Conservation (phyloP, 2,329 filamentous ascomycete genomes). For the Monilinia laxa region DNA sequence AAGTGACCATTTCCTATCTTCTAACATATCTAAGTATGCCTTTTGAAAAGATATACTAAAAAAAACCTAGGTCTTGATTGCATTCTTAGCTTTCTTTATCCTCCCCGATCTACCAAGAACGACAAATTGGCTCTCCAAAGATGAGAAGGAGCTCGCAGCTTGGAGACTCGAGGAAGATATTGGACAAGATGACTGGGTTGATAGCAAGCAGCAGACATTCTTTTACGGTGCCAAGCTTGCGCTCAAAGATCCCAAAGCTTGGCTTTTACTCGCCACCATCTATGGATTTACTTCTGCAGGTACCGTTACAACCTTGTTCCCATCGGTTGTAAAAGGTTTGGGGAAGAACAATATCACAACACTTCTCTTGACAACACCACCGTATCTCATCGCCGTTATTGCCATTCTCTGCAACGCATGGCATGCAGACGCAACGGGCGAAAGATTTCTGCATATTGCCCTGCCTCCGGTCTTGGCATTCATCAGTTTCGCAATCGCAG, state of each 20-base stretch:
- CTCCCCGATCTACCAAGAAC: slow-evolving; percentile 56
- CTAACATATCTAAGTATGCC: background rate
- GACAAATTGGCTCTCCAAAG: slow-evolving; percentile 51
- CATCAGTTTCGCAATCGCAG: slow-evolving; percentile 29
- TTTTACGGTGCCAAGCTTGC: slow-evolving; percentile 20
- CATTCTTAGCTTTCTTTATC: slow-evolving; percentile 33
- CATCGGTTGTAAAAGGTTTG: slow-evolving; percentile 22
- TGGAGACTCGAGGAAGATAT: slow-evolving; percentile 25
- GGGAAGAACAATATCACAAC: slow-evolving; percentile 1
- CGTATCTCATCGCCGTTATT: slow-evolving; percentile 31
- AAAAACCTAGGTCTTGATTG: slow-evolving; percentile 11
- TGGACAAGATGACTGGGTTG: slow-evolving; percentile 23
- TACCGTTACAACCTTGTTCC: slow-evolving; percentile 39
- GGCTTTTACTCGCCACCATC: slow-evolving; percentile 18
- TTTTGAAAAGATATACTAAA: background rate
- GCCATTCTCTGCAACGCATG: slow-evolving; percentile 24
- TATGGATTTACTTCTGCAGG: slow-evolving; percentile 25
- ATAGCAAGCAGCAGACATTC: slow-evolving; percentile 19
- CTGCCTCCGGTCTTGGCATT: slow-evolving; percentile 28
- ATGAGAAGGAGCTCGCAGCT: slow-evolving; percentile 46
- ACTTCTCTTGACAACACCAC: slow-evolving; percentile 27
- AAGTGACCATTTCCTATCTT: background rate
- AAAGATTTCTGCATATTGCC: slow-evolving; percentile 29
- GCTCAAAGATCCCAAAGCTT: slow-evolving; percentile 19
- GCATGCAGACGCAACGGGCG: slow-evolving; percentile 25